These are phyloP conservation scores for Solanum okadae DNA, from an alignment of 257 asterid genomes.

Conservation along the genomic window DNA sequence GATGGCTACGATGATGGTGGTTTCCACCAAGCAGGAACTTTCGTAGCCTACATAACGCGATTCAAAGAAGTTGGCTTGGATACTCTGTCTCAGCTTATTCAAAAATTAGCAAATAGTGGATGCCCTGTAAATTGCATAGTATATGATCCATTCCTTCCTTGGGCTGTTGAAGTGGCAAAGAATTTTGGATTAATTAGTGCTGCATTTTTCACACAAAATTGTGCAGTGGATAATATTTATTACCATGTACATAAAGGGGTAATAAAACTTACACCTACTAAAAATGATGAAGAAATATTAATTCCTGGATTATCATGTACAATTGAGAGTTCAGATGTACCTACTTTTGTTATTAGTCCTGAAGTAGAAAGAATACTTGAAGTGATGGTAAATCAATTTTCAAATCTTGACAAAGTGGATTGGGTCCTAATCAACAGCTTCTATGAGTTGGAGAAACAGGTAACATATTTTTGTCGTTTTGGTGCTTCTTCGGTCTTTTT, in stretches of 20 bases:
- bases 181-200: neutral
- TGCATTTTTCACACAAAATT: conserved; percentile 8
- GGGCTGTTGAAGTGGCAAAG: conserved; percentile 12
- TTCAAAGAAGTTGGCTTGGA: conserved; percentile 11
- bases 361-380: neutral
- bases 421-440: conserved; percentile 13
- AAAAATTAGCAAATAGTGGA: neutral
- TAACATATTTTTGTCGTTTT: neutral
- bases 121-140: conserved; percentile 6
- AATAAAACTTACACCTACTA: neutral
- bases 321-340: neutral
- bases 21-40: neutral
- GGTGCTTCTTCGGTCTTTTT: no score
- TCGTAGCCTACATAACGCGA: conserved; percentile 16
- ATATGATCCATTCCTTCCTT: conserved; percentile 12
- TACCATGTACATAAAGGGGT: conserved; percentile 6
- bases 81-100: conserved; percentile 1
- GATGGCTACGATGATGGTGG: conserved; percentile 8
- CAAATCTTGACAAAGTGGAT: conserved; percentile 5
- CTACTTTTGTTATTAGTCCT: neutral
- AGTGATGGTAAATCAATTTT: neutral
- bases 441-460: conserved; percentile 17
- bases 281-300: neutral
- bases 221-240: conserved; percentile 7
- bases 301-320: conserved; percentile 4